Evolutionary conservation across 1,139 yeast species (phyloP), one percentile per base, ranked within the genome.

Genomic region (Lodderomyces theae): DNA sequence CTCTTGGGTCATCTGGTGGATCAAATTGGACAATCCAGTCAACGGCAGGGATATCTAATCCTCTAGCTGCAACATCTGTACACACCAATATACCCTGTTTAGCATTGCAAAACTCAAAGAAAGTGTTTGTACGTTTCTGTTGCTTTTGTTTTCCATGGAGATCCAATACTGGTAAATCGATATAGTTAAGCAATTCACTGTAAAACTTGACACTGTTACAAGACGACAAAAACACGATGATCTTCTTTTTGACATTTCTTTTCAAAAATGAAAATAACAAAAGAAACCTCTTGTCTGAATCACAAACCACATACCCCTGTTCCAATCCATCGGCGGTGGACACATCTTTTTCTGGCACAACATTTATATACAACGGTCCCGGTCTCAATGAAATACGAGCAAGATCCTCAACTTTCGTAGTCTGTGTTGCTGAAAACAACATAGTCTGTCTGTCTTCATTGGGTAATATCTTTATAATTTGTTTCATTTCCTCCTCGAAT

Each of bases 1-100:
- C 97, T 66, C 97, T 82, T 62, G 97, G 97, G 67, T 92, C 97
- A 82, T 92, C 97, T 60, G 97, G 97, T 38, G 97, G 97, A 63
- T 92, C 97, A 54, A 86, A 89, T 69, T 92, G 97, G 48, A 92
- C 82, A 55, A 92, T 92, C 96, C 97, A 92, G 66, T 90, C 96
- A 41, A 92, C 97, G 22, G 95, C 86, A 39, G 97, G 97, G 51
- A 92, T 90, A 69, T 92, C 98, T 51, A 92, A 79, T 12, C 98
- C 98, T 74, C 98, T 81, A 9, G 98, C 97, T 18, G 97, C 98
- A 51, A 92, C 97, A 65, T 92, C 97, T 0, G 98, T 92, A 69
- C 97, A 92, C 40, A 92, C 77, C 53, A 92, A 68, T 38, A 87
- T 87, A 35, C 98, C 98, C 58, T 84, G 89, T 55, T 85, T 88